These are phyloP conservation scores for Euphorbia tirucalli DNA, from an alignment of 345 rosid species.

Conservation along the genomic window DNA sequence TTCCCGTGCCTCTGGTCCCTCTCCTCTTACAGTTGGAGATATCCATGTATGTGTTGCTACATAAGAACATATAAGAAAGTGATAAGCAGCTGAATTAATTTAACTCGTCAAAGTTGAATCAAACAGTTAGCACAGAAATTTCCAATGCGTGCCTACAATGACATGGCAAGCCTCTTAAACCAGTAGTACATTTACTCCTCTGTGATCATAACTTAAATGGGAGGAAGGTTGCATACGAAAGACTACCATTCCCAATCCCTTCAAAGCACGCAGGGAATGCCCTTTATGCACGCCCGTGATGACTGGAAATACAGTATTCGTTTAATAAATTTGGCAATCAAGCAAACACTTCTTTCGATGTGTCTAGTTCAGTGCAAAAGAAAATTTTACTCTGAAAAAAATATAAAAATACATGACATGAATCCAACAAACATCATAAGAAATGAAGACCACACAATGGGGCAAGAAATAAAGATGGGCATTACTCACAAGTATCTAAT, in stretches of 20 bases:
- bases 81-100: neutral
- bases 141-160: neutral
- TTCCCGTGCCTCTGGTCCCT: constrained; percentile 92
- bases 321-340: neutral
- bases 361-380: neutral
- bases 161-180: neutral
- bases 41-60: constrained; percentile 86
- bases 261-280: neutral
- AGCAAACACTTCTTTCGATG: neutral
- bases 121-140: neutral
- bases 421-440: neutral
- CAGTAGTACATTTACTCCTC: too few relatives aligned
- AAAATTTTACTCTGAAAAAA: neutral
- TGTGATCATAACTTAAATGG: neutral
- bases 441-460: constrained; percentile 6
- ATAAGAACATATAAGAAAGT: constrained; percentile 12
- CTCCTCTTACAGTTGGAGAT: constrained; percentile 85
- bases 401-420: neutral
- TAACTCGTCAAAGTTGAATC: neutral
- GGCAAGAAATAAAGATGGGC: constrained; percentile 8
- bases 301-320: neutral
- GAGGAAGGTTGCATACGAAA: neutral
- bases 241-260: neutral
- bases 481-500: constrained; percentile 72
- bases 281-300: neutral